phyloP scores from a whole-genome alignment of 768 basidiomycete genomes.

The Leucocoprinus sp. region DNA sequence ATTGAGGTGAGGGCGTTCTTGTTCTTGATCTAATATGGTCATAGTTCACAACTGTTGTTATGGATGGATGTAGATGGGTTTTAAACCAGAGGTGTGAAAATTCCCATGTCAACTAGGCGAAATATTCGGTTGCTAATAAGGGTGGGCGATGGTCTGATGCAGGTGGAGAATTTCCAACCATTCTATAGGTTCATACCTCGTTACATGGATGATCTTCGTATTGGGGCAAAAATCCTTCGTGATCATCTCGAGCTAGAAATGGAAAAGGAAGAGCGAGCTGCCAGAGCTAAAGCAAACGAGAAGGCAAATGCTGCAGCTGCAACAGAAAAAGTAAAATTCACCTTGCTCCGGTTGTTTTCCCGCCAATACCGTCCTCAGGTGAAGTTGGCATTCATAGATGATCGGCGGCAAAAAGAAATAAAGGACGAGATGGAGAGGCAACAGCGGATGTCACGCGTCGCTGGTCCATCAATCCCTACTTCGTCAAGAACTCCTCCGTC shows the following conservation, averaged over 20 bases:
- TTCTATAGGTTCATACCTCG: conserved; percentile 55
- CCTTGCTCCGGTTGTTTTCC: not conserved
- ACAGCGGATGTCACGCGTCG: conserved; percentile 33
- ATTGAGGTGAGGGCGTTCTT: conserved; percentile 49
- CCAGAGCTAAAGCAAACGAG: conserved; percentile 42
- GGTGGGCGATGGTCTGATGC: conserved; percentile 7
- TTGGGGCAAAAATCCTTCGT: conserved; percentile 57
- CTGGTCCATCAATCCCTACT: conserved; percentile 2
- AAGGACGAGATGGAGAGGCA: conserved; percentile 54
- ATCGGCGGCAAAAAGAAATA: conserved; percentile 50
- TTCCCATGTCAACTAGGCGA: not conserved
- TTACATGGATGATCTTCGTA: conserved; percentile 44
- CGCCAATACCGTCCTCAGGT: conserved; percentile 35
- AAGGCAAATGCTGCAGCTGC: conserved; percentile 50
- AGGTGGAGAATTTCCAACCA: conserved; percentile 71
- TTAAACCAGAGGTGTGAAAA: conserved; percentile 59
- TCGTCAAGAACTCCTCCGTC: conserved; percentile 12
- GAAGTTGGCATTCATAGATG: conserved; percentile 74
- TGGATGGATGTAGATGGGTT: no score
- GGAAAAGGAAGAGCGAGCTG: conserved; percentile 39
- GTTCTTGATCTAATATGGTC: conserved; percentile 11
- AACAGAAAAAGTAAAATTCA: conserved; percentile 41
- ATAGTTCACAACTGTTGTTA: conserved; percentile 6
- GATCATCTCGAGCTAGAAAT: conserved; percentile 51
- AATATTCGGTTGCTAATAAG: not conserved